Conservation (phyloP, 164 flowering plant species). For the Malania oleifera region DNA sequence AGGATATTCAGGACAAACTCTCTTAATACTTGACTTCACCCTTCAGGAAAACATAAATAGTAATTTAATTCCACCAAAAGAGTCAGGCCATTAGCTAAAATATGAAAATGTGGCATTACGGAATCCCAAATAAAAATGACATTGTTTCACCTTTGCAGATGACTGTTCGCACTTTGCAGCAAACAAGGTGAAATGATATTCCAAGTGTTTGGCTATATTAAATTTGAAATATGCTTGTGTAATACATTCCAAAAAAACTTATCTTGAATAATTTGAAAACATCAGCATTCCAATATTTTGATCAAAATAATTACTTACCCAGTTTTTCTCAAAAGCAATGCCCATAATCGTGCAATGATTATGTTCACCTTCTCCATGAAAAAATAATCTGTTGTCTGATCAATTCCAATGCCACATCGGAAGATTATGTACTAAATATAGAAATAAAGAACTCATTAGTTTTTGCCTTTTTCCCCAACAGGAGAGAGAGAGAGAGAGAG, state of each 20-base stretch:
- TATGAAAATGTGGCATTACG: no score
- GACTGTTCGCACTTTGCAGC: no score
- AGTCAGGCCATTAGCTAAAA: no score
- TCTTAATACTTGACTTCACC: no score
- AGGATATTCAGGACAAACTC: no score
- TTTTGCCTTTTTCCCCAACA: not conserved
- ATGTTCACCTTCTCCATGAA: constrained; percentile 94
- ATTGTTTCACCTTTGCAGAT: no score
- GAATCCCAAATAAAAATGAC: no score
- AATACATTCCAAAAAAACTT: not conserved
- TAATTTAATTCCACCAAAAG: no score
- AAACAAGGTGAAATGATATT: not conserved
- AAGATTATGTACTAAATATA: constrained; percentile 77
- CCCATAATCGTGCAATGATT: constrained; percentile 78
- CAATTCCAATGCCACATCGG: constrained; percentile 91
- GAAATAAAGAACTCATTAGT: constrained; percentile 5
- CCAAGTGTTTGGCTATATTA: not conserved
- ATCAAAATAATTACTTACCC: constrained; percentile 35
- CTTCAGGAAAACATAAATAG: no score
- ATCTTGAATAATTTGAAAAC: not conserved
- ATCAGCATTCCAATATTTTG: not conserved
- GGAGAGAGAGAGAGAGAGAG: no score
- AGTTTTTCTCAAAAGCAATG: constrained; percentile 52
- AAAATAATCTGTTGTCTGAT: constrained; percentile 73
- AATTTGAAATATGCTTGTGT: not conserved